These are phyloP conservation scores for Eutypa lata DNA, from an alignment of 2,329 filamentous ascomycete genomes.

Conservation along the genomic window DNA sequence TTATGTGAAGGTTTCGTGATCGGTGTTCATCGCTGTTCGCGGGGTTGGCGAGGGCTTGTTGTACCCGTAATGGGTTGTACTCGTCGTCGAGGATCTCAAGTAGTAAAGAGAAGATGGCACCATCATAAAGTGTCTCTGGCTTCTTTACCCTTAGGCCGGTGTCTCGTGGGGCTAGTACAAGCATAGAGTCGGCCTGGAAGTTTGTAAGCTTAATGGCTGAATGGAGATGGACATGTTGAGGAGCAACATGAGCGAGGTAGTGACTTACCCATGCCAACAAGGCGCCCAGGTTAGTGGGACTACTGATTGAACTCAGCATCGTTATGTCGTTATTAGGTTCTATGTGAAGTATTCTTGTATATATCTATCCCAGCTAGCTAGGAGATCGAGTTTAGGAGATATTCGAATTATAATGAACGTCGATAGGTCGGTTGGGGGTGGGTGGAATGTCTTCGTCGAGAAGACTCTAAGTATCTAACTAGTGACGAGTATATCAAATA, in stretches of 20 bases:
- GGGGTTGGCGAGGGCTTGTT: slow-evolving; percentile 36
- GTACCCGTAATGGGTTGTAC: slow-evolving; percentile 54
- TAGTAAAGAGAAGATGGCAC: slow-evolving; percentile 51
- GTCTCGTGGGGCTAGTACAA: slow-evolving; percentile 22
- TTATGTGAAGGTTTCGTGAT: slow-evolving; percentile 48
- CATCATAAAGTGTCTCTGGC: slow-evolving; percentile 52
- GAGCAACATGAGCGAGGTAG: slow-evolving; percentile 7
- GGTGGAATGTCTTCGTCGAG: not conserved
- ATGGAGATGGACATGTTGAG: slow-evolving; percentile 30
- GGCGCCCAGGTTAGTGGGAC: slow-evolving; percentile 46
- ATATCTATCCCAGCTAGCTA: too few species aligned
- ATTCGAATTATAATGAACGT: not conserved
- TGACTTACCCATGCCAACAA: slow-evolving; percentile 53
- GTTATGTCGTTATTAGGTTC: not conserved
- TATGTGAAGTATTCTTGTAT: not conserved
- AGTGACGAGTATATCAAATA: too few species aligned
- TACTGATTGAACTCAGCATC: slow-evolving; percentile 35
- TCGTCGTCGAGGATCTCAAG: slow-evolving; percentile 56
- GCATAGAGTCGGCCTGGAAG: slow-evolving; percentile 26
- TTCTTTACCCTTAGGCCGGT: slow-evolving; percentile 44
- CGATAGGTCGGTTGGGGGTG: not conserved
- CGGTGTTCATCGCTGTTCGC: slow-evolving; percentile 41
- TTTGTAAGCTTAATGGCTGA: too few species aligned
- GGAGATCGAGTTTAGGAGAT: too few species aligned
- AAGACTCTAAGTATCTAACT: not conserved